Evolutionary conservation across 306 rosid species (phyloP).

Genomic region (Amphicarpaea edgeworthii): DNA sequence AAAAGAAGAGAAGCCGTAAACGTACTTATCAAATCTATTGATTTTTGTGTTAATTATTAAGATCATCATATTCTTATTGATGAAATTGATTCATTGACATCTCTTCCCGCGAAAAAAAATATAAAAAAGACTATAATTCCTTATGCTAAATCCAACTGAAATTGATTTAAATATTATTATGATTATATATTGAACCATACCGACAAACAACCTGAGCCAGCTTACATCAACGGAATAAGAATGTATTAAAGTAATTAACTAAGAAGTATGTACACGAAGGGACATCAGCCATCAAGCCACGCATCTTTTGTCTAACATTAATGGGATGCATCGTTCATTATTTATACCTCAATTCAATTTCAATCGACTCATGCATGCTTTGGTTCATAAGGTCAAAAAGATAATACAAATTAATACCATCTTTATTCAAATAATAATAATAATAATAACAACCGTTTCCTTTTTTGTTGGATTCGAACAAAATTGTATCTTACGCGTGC

Average conservation of each 20-base stretch:
- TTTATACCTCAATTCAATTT: not conserved
- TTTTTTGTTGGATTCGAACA: not conserved
- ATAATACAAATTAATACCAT: not conserved
- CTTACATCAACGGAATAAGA: not conserved
- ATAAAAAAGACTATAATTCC: no score
- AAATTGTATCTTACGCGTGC: not conserved
- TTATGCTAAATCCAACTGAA: no score
- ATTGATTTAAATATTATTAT: not conserved
- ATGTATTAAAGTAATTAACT: not conserved
- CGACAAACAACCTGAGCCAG: constrained; percentile 4
- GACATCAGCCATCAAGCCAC: not conserved
- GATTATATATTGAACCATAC: not conserved
- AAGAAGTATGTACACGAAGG: constrained; percentile 25
- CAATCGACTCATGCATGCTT: constrained; percentile 14
- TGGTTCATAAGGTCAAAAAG: constrained; percentile 19
- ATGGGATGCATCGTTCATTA: constrained; percentile 20
- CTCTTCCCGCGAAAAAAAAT: no score
- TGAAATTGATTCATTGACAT: not conserved
- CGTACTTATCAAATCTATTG: no score
- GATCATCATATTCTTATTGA: no score
- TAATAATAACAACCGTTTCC: not conserved
- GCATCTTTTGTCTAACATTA: constrained; percentile 26
- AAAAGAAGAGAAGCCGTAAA: no score
- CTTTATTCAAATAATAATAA: not conserved
- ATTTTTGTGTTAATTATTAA: no score